Base-by-base conservation (phyloP, 2,329 filamentous ascomycete species). In the Chaetomiaceae sp. region DNA sequence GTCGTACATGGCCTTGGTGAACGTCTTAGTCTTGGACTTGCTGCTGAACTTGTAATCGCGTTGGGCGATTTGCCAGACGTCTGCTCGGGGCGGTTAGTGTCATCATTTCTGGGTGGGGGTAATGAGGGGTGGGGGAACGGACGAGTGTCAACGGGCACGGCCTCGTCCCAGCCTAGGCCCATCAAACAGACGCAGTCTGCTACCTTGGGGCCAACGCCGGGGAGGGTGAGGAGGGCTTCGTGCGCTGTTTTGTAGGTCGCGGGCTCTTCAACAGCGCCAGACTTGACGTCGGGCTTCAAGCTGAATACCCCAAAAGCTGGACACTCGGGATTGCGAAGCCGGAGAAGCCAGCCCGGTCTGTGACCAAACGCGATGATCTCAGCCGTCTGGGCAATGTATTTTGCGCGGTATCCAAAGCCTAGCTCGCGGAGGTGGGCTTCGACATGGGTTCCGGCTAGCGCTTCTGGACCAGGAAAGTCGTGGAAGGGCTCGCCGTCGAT, bases 61-160 rank as follows among this genome's bases (percentile, higher is more conserved):
- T 68, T 95, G 89, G 0, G 94, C 95, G 65, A 99, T 97, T 74
- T 97, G 91, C 92, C 91, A 97, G 12, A 99, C 90, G 71, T 99
- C 27, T 31, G 27, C 8, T 12, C 8, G 8, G 27, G 27, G 9
- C 9, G 9, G 27, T 31, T 12, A 31, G 27, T 31, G 27, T 11
- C 27, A 12, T 31, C 14, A 7, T 6, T 31, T 27, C 14, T 31
- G 27, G 27, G 14, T 31, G 3, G 9, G 9, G 25, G 14, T 31
- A 31, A 3, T 31, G 27, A 11, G 14, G 14, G 14, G 27, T 31
- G 27, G 27, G 8, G 3, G 3, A 31, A 6, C 3, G 9, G 27
- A 31, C 27, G 95, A 1, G 95, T 99, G 69, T 99, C 94, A 29
- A 99, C 89, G 0, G 94, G 94, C 1, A 99, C 91, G 3, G 91